A percentile compares a stretch with the other conserved stretches of the same genome.
These are phyloP conservation scores for Daldinia bambusicola DNA, from an alignment of 495 filamentous ascomycete species.

Conservation along the genomic window DNA sequence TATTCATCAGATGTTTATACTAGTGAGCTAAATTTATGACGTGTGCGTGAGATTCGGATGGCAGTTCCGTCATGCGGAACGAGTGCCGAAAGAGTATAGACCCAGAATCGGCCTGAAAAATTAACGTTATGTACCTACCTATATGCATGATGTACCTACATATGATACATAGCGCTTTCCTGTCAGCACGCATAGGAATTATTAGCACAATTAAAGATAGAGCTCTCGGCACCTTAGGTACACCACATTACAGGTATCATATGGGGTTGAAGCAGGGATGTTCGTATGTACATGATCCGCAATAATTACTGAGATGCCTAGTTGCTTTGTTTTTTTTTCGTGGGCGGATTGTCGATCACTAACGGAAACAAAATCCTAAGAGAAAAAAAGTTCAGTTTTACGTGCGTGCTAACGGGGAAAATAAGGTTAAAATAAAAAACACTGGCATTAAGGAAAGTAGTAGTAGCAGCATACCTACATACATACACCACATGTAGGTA, in stretches of 20 bases:
- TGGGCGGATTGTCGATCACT: neutral
- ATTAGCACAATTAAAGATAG: neutral
- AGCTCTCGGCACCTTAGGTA: neutral
- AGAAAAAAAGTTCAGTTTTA: slow-evolving; percentile 3
- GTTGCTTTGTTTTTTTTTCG: neutral
- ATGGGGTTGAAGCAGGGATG: slow-evolving; percentile 3
- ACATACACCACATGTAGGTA: too few relatives aligned
- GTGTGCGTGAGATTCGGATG: slow-evolving; percentile 1
- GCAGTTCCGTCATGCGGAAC: slow-evolving; percentile 3
- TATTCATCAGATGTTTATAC: slow-evolving; percentile 1
- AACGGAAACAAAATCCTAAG: slow-evolving; percentile 5
- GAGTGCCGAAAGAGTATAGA: neutral
- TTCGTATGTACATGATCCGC: slow-evolving; percentile 4
- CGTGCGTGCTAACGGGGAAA: neutral
- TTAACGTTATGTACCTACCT: neutral
- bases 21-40: slow-evolving; percentile 1
- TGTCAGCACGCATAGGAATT: neutral
- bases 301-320: neutral
- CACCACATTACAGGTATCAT: neutral
- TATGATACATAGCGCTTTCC: neutral
- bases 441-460: neutral
- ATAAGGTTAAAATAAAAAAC: neutral
- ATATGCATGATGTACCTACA: slow-evolving; percentile 1
- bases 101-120: neutral
- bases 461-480: too few relatives aligned